phyloP scores from a whole-genome alignment of 1,284 basidiomycete genomes.

The Marasmius oreades region DNA sequence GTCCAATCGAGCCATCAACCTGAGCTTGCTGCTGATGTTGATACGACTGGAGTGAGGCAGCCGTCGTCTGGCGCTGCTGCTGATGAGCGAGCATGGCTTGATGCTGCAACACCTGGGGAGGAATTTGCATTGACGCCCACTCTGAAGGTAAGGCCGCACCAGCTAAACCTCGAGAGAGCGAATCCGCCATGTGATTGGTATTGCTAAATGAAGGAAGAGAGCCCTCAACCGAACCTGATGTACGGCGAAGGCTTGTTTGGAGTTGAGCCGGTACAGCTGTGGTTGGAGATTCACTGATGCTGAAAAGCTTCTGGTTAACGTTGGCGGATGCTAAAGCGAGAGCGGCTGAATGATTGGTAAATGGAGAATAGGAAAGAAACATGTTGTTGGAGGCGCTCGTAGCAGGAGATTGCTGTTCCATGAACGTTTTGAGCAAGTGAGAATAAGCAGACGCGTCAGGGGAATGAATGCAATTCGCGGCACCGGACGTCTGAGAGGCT shows the following conservation, averaged over 20 bases:
- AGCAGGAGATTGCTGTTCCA: neutral
- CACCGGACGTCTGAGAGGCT: neutral
- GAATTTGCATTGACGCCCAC: conserved; percentile 7
- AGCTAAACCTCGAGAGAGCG: neutral
- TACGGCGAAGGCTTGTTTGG: conserved; percentile 1
- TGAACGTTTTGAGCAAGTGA: neutral
- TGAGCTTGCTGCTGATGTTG: conserved; percentile 11
- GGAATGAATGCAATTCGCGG: neutral
- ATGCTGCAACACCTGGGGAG: conserved; percentile 8
- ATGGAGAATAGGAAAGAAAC: neutral
- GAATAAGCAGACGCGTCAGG: neutral
- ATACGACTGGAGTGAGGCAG: conserved; percentile 21
- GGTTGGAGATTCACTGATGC: conserved; percentile 5
- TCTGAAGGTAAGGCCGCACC: neutral
- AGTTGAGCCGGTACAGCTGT: conserved; percentile 10
- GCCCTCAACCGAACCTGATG: neutral
- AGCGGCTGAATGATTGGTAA: neutral
- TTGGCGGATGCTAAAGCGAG: neutral
- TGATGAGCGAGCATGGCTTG: conserved; percentile 6
- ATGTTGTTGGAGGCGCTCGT: neutral
- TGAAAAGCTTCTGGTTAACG: conserved; percentile 1
- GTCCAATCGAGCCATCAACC: neutral
- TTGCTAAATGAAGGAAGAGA: conserved; percentile 1
- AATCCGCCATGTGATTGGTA: neutral
- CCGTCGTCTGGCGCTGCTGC: conserved; percentile 12